A percentile compares a stretch with the other conserved stretches of the same genome.
phyloP scores from a whole-genome alignment of 2,329 filamentous ascomycete species.

The Blastomyces percursus region DNA sequence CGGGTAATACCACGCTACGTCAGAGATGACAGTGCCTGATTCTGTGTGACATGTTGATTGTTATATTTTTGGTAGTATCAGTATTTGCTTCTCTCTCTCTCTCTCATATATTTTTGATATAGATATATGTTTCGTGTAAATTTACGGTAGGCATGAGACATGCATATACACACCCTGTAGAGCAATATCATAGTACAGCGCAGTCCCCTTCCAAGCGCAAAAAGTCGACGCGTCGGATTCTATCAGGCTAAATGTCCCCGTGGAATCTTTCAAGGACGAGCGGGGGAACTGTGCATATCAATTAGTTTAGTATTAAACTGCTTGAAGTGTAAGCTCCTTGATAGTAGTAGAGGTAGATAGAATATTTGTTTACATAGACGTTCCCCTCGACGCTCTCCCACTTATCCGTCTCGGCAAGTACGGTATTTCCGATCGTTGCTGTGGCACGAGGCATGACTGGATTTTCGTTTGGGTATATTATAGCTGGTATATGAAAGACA shows the following conservation, averaged over 20 bases:
- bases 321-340: neutral
- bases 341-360: neutral
- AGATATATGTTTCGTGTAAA: neutral
- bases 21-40: constrained; percentile 31
- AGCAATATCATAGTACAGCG: constrained; percentile 46
- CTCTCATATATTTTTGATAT: neutral
- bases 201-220: constrained; percentile 49
- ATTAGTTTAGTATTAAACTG: neutral
- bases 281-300: constrained; percentile 33
- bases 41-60: neutral
- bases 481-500: neutral
- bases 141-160: too few species aligned
- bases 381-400: constrained; percentile 50
- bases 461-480: neutral
- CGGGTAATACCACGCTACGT: constrained; percentile 51
- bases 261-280: constrained; percentile 35
- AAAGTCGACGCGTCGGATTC: constrained; percentile 39
- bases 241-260: constrained; percentile 25
- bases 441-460: constrained; percentile 29
- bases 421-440: constrained; percentile 40
- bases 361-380: constrained; percentile 35
- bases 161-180: constrained; percentile 31
- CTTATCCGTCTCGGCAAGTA: constrained; percentile 41
- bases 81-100: neutral
- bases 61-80: neutral